Evolutionary conservation across 441 rosid genomes (phyloP).

Genomic region (Jatropha multifida): DNA sequence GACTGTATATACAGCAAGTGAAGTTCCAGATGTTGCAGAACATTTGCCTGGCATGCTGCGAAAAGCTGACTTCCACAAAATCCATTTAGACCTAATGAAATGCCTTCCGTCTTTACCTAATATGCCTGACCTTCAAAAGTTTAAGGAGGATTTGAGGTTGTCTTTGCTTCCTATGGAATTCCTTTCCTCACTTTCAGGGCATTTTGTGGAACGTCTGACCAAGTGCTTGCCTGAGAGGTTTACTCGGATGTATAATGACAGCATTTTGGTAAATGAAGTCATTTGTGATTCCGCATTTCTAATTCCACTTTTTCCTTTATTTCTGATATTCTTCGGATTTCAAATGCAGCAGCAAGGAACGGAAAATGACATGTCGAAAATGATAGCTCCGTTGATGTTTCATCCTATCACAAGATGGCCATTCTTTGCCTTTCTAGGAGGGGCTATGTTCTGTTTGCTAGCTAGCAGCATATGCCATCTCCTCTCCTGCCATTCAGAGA

Average conservation of each 20-base stretch:
- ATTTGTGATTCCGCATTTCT: background rate
- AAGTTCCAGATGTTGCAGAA: conserved; percentile 43
- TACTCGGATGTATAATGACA: conserved; percentile 29
- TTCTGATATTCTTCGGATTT: background rate
- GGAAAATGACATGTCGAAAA: conserved; percentile 29
- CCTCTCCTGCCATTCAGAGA: conserved; percentile 44
- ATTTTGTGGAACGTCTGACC: conserved; percentile 31
- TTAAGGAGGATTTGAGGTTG: conserved; percentile 28
- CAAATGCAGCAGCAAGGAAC: conserved; percentile 31
- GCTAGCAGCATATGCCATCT: conserved; percentile 46
- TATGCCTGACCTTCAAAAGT: conserved; percentile 38
- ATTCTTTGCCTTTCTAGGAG: conserved; percentile 39
- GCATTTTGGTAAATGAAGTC: conserved; percentile 19
- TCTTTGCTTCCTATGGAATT: conserved; percentile 32
- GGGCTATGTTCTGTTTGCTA: conserved; percentile 53
- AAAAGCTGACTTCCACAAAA: conserved; percentile 38
- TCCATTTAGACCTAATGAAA: conserved; percentile 21
- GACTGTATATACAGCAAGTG: conserved; percentile 44
- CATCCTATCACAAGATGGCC: conserved; percentile 49
- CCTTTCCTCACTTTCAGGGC: conserved; percentile 32
- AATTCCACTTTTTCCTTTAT: background rate
- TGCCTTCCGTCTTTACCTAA: conserved; percentile 43
- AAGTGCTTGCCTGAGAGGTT: conserved; percentile 31
- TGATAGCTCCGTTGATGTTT: conserved; percentile 22
- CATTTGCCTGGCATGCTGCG: conserved; percentile 20